Base-by-base conservation (phyloP, 441 rosid genomes). In the Aleurites moluccanus region DNA sequence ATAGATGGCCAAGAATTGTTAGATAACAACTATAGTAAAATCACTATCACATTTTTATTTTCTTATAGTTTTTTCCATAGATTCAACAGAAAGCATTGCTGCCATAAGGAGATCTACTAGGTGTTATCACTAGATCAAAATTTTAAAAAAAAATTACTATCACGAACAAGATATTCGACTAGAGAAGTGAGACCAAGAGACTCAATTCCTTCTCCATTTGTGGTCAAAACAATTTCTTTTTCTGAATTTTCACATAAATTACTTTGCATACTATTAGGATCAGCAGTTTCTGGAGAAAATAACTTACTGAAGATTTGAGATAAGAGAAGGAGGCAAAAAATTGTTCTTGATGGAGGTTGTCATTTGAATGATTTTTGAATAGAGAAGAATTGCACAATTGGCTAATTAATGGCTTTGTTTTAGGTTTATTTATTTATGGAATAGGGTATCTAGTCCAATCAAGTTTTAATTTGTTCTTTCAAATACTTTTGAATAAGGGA, bases 201-300 rank as follows among this genome's bases (percentile, higher is more conserved):
- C 47, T 93, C 96, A 81, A 90, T 90, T 75, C 98, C 98, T 77
- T 91, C 92, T 0, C 88, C 89, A 71, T 88, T 90, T 18, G 98
- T 93, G 63, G 92, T 86, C 82, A 92, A 77, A 77, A 92, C 83
- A 35, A 88, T 78, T 21, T 92, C 94, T 83, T 84, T 93, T 20
- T 89, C 83, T 47, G 70, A 75, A 64, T 82, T 88, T 21, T 79
- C 69, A 23, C 33, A 9, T 2, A 68, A 61, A 60, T 50, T 82
- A 20, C 64, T 79, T 9, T 64, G 70, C 8, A 25, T 8, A 52
- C 44, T 61, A 1, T 81, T 83, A 1, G 84, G 49, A 64, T 87
- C 77, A 74, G 78, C 81, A 33, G 83, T 82, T 84, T 77, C 83
- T 79, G 75, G 77, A 78, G 15, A 80, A 79, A 72, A 93, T 92